A percentile compares a stretch with the other conserved stretches of the same genome.
Conservation (phyloP, 2,329 filamentous ascomycete genomes). For the Trichoderma asperellum region DNA sequence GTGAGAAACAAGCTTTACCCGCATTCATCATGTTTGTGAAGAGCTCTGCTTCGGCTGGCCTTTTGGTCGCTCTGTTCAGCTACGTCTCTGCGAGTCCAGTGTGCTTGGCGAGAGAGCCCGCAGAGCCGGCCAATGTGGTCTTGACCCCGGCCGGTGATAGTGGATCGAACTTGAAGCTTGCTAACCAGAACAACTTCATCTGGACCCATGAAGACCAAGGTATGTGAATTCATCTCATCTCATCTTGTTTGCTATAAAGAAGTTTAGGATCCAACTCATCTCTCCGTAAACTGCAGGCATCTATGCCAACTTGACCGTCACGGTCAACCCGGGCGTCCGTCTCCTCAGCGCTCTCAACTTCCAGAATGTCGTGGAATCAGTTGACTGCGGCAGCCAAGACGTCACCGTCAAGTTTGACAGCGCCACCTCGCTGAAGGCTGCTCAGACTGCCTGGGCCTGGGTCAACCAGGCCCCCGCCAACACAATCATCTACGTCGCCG, state of each 20-base stretch:
- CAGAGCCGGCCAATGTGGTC: not conserved
- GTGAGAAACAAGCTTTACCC: not conserved
- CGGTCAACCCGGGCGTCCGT: slow-evolving; percentile 9
- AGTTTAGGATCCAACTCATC: not conserved
- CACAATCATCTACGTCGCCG: slow-evolving; percentile 24
- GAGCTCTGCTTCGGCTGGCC: slow-evolving; percentile 14
- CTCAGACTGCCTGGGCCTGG: slow-evolving; percentile 24
- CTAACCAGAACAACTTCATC: slow-evolving; percentile 15
- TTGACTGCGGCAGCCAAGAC: slow-evolving; percentile 19
- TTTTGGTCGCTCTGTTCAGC: slow-evolving; percentile 18
- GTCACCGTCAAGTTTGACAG: slow-evolving; percentile 24
- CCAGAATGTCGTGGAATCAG: slow-evolving; percentile 17
- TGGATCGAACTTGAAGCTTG: not conserved
- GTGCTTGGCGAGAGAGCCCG: not conserved
- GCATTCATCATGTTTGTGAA: slow-evolving; percentile 18
- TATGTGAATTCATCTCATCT: not conserved
- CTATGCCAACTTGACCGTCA: slow-evolving; percentile 20
- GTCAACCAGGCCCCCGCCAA: slow-evolving; percentile 19
- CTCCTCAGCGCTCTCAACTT: slow-evolving; percentile 21
- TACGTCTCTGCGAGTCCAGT: slow-evolving; percentile 19
- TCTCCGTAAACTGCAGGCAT: not conserved
- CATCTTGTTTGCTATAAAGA: not conserved
- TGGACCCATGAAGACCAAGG: slow-evolving; percentile 22
- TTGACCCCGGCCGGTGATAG: not conserved
- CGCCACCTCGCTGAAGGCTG: not conserved